Evolutionary conservation across 2,329 filamentous ascomycete genomes (phyloP).

Genomic region (Colletotrichum theobromicola): DNA sequence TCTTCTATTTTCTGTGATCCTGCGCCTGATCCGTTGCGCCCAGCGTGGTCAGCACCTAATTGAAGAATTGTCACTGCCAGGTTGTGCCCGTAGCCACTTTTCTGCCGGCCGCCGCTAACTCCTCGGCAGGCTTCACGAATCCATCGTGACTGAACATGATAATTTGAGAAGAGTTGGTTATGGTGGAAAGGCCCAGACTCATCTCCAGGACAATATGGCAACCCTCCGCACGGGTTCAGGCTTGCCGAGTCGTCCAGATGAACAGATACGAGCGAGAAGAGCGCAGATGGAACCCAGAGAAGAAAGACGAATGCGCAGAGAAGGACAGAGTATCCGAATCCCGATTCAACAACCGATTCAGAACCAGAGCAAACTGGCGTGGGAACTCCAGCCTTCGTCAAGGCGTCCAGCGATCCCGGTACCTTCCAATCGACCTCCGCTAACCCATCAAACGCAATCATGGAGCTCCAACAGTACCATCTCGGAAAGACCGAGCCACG

Average conservation of each 20-base stretch:
- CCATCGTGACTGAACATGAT: conserved; percentile 14
- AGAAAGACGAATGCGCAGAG: conserved; percentile 10
- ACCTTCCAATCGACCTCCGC: conserved; percentile 35
- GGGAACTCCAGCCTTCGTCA: conserved; percentile 38
- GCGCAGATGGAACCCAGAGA: conserved; percentile 20
- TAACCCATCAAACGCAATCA: conserved; percentile 48
- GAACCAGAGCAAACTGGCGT: conserved; percentile 33
- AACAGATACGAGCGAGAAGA: conserved; percentile 36
- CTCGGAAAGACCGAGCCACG: conserved; percentile 36
- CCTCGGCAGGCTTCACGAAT: not conserved
- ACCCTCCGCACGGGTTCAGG: conserved; percentile 45
- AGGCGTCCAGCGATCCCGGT: conserved; percentile 31
- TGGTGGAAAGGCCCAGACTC: conserved; percentile 23
- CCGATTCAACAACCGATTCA: not conserved
- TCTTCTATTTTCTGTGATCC: not conserved
- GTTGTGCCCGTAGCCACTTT: conserved; percentile 13
- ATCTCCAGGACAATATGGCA: conserved; percentile 44
- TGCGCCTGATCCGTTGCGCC: not conserved
- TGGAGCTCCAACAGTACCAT: conserved; percentile 42
- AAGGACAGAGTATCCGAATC: conserved; percentile 11
- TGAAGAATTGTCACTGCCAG: conserved; percentile 20
- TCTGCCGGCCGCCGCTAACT: conserved; percentile 1
- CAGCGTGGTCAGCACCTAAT: conserved; percentile 24
- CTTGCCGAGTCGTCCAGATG: conserved; percentile 43
- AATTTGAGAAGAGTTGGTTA: conserved; percentile 3